Evolutionary conservation across 1,284 basidiomycete species (phyloP).

Genomic region (Tilletia walkeri): DNA sequence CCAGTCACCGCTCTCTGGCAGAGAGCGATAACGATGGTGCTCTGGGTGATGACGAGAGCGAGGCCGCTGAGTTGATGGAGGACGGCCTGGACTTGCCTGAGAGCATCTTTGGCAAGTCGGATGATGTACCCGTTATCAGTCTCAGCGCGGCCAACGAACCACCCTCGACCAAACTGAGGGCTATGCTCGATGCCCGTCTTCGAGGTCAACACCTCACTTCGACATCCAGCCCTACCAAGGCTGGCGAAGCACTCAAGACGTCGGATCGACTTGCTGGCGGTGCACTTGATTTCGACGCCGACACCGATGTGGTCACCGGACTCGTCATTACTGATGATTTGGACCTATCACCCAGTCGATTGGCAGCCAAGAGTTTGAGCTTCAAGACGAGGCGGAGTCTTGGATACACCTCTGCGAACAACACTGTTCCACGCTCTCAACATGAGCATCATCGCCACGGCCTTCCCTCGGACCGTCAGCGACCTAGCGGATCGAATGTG

Average conservation of each 20-base stretch:
- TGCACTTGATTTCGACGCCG: slow-evolving; percentile 22
- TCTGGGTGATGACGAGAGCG: slow-evolving; percentile 32
- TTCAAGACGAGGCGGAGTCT: slow-evolving; percentile 5
- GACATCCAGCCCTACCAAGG: background rate
- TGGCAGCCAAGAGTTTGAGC: slow-evolving; percentile 21
- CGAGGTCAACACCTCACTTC: slow-evolving; percentile 23
- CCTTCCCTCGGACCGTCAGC: background rate
- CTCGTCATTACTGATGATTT: slow-evolving; percentile 45
- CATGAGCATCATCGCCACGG: background rate
- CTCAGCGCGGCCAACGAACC: background rate
- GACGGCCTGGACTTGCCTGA: slow-evolving; percentile 37
- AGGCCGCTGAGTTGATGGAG: slow-evolving; percentile 30
- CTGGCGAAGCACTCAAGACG: slow-evolving; percentile 9
- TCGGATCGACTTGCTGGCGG: slow-evolving; percentile 15
- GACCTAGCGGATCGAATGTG: slow-evolving; percentile 8
- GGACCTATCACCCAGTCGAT: slow-evolving; percentile 41
- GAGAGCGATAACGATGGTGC: slow-evolving; percentile 32
- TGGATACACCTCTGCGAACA: background rate
- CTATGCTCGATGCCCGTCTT: slow-evolving; percentile 34
- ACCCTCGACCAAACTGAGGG: slow-evolving; percentile 21
- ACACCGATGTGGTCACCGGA: slow-evolving; percentile 37
- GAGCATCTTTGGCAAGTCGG: slow-evolving; percentile 31
- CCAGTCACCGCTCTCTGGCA: background rate
- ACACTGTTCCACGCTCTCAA: slow-evolving; percentile 14
- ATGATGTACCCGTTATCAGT: background rate